Evolutionary conservation across 495 filamentous ascomycete species (phyloP), one percentile per base, ranked within the genome.

Genomic region (Trichocladium antarcticum): DNA sequence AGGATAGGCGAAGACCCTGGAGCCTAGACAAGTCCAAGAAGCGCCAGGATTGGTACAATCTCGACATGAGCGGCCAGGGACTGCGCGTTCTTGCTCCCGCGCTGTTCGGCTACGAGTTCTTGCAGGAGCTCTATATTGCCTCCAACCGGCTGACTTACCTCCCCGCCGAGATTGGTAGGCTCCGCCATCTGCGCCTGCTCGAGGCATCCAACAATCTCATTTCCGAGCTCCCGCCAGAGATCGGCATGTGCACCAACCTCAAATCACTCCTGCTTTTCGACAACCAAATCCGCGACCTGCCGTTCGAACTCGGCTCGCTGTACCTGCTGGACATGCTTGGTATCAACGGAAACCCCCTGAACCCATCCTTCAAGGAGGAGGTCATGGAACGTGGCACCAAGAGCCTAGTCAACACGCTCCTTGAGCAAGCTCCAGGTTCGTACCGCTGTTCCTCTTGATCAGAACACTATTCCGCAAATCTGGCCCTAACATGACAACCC

Each of bases 31-130:
- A 78, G 57, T 66, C 60, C 11, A 66, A 75, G 17, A 71, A 81
- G 49, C 71, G 85, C 45, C 88, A 95, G 60, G 82, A 87, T 56
- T 97, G 92, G 92, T 73, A 83, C 57, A 84, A 86, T 37, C 68
- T 99, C 37, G 92, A 99, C 71, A 80, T 96, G 58, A 89, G 89
- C 58, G 92, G 89, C 0, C 93, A 96, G 69, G 89, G 88, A 27
- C 68, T 99, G 27, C 84, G 87, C 55, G 83, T 84, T 34, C 73
- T 97, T 15, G 77, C 89, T 1, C 64, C 77, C 7, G 74, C 82
- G 16, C 69, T 99, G 37, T 99, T 99, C 66, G 64, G 68, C 47
- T 97, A 95, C 67, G 72, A 67, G 15, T 95, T 97, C 63, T 73
- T 97, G 44, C 82, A 84, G 49, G 89, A 88, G 60, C 74, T 99